Conservation (phyloP, 345 rosid species). For the Aethionema arabicum region DNA sequence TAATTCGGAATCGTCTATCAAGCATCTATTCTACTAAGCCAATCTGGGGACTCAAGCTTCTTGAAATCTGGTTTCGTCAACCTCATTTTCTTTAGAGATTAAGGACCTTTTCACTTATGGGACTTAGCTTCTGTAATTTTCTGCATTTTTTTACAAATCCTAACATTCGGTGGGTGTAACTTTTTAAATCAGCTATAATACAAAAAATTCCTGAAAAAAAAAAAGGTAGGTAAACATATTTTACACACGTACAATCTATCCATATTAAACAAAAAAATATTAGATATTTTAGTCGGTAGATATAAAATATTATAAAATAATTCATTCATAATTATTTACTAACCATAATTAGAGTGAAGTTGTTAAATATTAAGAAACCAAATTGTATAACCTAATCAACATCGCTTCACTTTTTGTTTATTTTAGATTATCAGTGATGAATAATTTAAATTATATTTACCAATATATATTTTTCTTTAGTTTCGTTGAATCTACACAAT, state of each 20-base stretch:
- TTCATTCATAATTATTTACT: not conserved
- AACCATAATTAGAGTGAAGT: slow-evolving; percentile 25
- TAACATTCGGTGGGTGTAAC: too few relatives aligned
- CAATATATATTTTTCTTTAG: slow-evolving; percentile 18
- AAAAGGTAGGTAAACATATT: slow-evolving; percentile 34
- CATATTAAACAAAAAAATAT: slow-evolving; percentile 4
- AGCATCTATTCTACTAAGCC: too few relatives aligned
- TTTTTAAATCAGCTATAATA: slow-evolving; percentile 14
- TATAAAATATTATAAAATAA: slow-evolving; percentile 3
- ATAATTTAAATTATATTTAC: slow-evolving; percentile 19
- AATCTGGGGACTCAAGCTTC: too few relatives aligned
- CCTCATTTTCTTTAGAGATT: too few relatives aligned
- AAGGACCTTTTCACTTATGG: too few relatives aligned
- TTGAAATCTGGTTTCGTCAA: too few relatives aligned
- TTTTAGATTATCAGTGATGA: slow-evolving; percentile 11
- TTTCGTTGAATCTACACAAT: slow-evolving; percentile 17
- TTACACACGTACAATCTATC: slow-evolving; percentile 24
- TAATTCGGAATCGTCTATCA: too few relatives aligned
- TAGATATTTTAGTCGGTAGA: slow-evolving; percentile 22
- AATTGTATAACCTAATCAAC: slow-evolving; percentile 35
- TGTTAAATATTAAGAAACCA: slow-evolving; percentile 12
- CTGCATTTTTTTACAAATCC: too few relatives aligned
- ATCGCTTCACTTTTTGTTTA: slow-evolving; percentile 7
- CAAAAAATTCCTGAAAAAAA: slow-evolving; percentile 24
- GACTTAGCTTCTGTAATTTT: too few relatives aligned